phyloP scores from a whole-genome alignment of 2,329 filamentous ascomycete genomes.

The Aureobasidium sp. region DNA sequence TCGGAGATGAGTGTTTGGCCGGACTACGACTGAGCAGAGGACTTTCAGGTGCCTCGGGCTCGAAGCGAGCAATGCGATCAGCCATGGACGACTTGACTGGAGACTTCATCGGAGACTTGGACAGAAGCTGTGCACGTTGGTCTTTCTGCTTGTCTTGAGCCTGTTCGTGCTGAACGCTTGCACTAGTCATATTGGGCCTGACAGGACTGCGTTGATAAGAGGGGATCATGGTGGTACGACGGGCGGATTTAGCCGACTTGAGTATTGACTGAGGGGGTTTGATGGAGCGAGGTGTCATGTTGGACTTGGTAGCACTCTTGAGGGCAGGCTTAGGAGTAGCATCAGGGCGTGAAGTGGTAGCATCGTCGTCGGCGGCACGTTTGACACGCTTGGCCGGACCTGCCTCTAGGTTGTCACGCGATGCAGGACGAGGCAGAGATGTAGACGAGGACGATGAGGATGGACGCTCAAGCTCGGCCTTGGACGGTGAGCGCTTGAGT shows the following conservation, averaged over 20 bases:
- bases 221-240: constrained; percentile 29
- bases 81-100: constrained; percentile 17
- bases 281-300: background rate
- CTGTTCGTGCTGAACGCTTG: constrained; percentile 11
- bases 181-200: constrained; percentile 17
- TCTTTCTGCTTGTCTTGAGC: background rate
- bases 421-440: constrained; percentile 27
- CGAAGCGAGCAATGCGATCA: constrained; percentile 7
- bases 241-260: constrained; percentile 23
- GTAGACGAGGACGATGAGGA: constrained; percentile 17
- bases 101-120: constrained; percentile 17
- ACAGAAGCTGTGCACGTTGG: constrained; percentile 1
- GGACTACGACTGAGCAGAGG: constrained; percentile 27
- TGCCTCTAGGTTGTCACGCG: constrained; percentile 21
- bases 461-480: constrained; percentile 56
- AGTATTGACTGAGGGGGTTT: constrained; percentile 28
- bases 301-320: background rate
- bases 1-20: constrained; percentile 20
- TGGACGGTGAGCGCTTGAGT: constrained; percentile 50
- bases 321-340: constrained; percentile 37
- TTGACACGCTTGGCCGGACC: constrained; percentile 63
- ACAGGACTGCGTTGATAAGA: constrained; percentile 22
- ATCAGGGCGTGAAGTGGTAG: constrained; percentile 57
- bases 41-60: constrained; percentile 15
- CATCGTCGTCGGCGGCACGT: constrained; percentile 55